Evolutionary conservation across 2,329 filamentous ascomycete genomes (phyloP).

Genomic region (Fusarium caatingaense): DNA sequence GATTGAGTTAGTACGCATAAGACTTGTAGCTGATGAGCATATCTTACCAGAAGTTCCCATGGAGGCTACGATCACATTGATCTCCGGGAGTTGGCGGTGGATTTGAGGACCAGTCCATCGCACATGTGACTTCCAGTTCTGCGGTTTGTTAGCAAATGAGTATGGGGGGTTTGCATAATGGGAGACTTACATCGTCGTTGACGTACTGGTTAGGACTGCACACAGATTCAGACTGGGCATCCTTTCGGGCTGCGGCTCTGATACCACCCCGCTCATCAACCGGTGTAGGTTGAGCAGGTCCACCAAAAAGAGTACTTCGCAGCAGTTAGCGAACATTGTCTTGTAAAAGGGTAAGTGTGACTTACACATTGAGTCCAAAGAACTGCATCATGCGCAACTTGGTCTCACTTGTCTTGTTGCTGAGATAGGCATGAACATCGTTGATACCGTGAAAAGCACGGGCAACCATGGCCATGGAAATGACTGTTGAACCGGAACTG

Average conservation of each 20-base stretch:
- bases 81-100: slow-evolving; percentile 64
- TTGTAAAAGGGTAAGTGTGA: no score
- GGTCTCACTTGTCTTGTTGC: slow-evolving; percentile 60
- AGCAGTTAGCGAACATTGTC: slow-evolving; percentile 2
- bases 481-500: slow-evolving; percentile 71
- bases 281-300: slow-evolving; percentile 50
- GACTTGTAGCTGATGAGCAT: neutral
- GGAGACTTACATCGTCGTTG: slow-evolving; percentile 47
- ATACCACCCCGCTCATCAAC: slow-evolving; percentile 50
- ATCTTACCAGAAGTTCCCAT: slow-evolving; percentile 61
- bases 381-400: slow-evolving; percentile 50
- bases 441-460: slow-evolving; percentile 53
- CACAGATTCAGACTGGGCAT: slow-evolving; percentile 45
- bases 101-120: slow-evolving; percentile 71
- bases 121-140: slow-evolving; percentile 66
- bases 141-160: neutral
- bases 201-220: slow-evolving; percentile 52
- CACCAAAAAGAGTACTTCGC: slow-evolving; percentile 48
- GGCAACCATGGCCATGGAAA: slow-evolving; percentile 62
- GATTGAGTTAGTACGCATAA: neutral
- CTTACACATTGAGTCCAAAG: slow-evolving; percentile 51
- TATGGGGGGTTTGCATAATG: no score
- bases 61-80: slow-evolving; percentile 65
- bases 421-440: slow-evolving; percentile 56
- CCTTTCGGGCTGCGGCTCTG: slow-evolving; percentile 46